phyloP scores from a whole-genome alignment of 768 basidiomycete species.

The Suillus variegatus region DNA sequence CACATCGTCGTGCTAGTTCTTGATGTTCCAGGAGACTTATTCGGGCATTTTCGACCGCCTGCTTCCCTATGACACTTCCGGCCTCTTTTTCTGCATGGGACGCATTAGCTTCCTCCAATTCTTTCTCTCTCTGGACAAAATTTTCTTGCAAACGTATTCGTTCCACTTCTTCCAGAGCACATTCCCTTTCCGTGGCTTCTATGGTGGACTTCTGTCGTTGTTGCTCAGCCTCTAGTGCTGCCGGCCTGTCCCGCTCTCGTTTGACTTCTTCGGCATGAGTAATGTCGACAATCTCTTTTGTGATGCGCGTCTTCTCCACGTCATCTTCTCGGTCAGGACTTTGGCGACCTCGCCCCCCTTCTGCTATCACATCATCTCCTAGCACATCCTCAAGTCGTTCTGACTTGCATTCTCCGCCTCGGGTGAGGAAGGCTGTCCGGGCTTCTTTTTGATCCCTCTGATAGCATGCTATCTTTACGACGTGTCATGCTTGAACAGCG shows the following conservation, averaged over 20 bases:
- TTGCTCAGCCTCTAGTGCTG: constrained; percentile 31
- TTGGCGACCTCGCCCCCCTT: constrained; percentile 17
- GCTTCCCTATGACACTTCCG: constrained; percentile 23
- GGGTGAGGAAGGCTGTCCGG: constrained; percentile 28
- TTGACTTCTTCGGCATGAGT: constrained; percentile 29
- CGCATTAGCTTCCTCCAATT: constrained; percentile 24
- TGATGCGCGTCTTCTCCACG: constrained; percentile 25
- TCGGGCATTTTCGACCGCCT: constrained; percentile 29
- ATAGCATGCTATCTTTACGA: too few relatives aligned
- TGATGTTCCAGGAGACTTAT: constrained; percentile 25
- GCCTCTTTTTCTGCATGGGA: constrained; percentile 28
- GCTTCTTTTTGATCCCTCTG: too few relatives aligned
- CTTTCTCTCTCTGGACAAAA: constrained; percentile 25
- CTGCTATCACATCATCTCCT: constrained; percentile 23
- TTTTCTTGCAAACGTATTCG: constrained; percentile 28
- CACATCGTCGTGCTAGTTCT: constrained; percentile 19
- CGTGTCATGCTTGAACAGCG: too few relatives aligned
- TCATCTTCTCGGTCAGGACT: constrained; percentile 20
- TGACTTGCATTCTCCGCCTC: constrained; percentile 29
- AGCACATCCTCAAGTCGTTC: constrained; percentile 31
- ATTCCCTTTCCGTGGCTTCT: constrained; percentile 27
- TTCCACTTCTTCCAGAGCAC: constrained; percentile 29
- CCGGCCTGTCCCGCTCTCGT: constrained; percentile 29
- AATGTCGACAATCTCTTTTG: constrained; percentile 20
- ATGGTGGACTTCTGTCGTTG: constrained; percentile 24